Evolutionary conservation across 192 early-diverging fungal species (phyloP).

Genomic region (Backusella parvicylindrica): DNA sequence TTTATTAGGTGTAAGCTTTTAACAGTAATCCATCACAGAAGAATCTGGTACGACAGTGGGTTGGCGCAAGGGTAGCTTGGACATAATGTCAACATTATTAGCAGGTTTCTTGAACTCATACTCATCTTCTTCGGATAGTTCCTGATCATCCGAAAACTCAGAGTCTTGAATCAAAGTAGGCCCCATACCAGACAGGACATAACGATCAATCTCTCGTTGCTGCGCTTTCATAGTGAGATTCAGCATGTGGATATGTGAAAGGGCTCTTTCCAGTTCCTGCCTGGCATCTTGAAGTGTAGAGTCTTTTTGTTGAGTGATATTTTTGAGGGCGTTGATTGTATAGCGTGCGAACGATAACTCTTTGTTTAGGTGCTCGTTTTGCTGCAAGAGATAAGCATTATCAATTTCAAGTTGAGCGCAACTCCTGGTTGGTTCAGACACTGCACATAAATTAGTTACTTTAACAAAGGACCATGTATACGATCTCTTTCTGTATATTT

Average conservation of each 20-base stretch:
- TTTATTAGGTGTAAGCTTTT: neutral
- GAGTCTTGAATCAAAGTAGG: constrained; percentile 15
- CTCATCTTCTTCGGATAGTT: constrained; percentile 25
- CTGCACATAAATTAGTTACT: neutral
- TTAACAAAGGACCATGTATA: neutral
- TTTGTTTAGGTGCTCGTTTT: constrained; percentile 24
- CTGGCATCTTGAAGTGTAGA: constrained; percentile 23
- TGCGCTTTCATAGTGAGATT: constrained; percentile 14
- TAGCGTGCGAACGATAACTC: constrained; percentile 32
- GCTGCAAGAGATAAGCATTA: constrained; percentile 29
- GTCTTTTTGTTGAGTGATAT: constrained; percentile 30
- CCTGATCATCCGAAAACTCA: constrained; percentile 23
- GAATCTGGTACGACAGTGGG: neutral
- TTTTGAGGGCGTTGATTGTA: constrained; percentile 30
- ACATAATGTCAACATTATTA: constrained; percentile 10
- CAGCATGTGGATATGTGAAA: constrained; percentile 28
- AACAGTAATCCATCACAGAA: neutral
- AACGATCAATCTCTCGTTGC: constrained; percentile 2
- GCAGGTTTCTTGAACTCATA: neutral
- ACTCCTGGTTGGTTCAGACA: constrained; percentile 3
- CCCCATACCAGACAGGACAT: neutral
- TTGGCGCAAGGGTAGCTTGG: constrained; percentile 18
- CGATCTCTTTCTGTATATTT: neutral
- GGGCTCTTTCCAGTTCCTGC: constrained; percentile 34
- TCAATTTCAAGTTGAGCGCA: constrained; percentile 25